Evolutionary conservation across 495 filamentous ascomycete genomes (phyloP).

Genomic region (Talaromyces stipitatus): DNA sequence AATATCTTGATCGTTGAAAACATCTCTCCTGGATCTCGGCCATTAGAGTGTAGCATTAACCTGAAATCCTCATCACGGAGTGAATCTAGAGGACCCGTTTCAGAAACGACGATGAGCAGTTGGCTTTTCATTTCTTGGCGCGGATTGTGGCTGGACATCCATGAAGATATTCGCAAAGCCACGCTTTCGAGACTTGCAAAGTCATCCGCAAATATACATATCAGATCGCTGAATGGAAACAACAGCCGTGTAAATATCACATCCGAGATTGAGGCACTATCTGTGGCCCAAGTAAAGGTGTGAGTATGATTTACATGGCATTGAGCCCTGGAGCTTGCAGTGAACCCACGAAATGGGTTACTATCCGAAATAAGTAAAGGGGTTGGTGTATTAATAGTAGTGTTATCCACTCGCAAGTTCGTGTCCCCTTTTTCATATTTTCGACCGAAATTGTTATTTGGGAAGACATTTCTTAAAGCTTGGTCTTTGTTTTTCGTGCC

Average conservation of each 20-base stretch:
- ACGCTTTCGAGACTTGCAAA: constrained; percentile 16
- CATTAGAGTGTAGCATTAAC: constrained; percentile 9
- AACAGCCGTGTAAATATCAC: constrained; percentile 19
- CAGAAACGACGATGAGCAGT: constrained; percentile 14
- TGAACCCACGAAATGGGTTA: constrained; percentile 9
- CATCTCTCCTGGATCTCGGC: constrained; percentile 9
- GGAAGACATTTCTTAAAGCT: constrained; percentile 14
- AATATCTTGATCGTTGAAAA: constrained; percentile 18
- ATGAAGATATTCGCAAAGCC: constrained; percentile 10
- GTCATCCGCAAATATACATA: constrained; percentile 25
- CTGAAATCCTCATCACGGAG: constrained; percentile 9
- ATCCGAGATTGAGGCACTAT: constrained; percentile 7
- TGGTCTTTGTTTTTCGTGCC: constrained; percentile 14
- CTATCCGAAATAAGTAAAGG: constrained; percentile 18
- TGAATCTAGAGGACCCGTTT: background rate
- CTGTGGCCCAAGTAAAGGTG: constrained; percentile 5
- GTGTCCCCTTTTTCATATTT: constrained; percentile 8
- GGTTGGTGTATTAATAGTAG: constrained; percentile 9
- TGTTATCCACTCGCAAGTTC: constrained; percentile 13
- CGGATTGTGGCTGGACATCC: constrained; percentile 10
- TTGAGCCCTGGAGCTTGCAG: background rate
- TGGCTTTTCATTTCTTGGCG: constrained; percentile 6
- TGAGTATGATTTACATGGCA: constrained; percentile 10
- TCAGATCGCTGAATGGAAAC: constrained; percentile 18
- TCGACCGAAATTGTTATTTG: constrained; percentile 12